Evolutionary conservation across 768 basidiomycete genomes (phyloP).

Genomic region (Pleurotus platypus): DNA sequence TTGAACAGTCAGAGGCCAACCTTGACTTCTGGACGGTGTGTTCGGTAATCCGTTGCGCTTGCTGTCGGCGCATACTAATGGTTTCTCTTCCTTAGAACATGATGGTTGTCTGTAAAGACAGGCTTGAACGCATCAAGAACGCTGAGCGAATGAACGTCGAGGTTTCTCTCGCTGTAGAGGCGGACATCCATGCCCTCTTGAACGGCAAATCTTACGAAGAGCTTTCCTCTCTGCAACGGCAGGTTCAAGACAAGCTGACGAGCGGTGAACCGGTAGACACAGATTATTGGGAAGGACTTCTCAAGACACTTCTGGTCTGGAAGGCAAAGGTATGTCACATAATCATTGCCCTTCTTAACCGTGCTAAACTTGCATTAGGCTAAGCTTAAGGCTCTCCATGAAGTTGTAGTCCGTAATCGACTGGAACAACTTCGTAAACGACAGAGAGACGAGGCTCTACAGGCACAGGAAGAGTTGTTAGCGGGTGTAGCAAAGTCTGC

Average conservation of each 20-base stretch:
- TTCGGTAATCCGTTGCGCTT: slow-evolving; percentile 5
- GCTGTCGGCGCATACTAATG: not conserved
- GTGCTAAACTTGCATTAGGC: slow-evolving; percentile 47
- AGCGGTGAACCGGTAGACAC: slow-evolving; percentile 95
- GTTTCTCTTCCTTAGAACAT: slow-evolving; percentile 61
- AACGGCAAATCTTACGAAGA: slow-evolving; percentile 86
- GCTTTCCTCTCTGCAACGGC: slow-evolving; percentile 75
- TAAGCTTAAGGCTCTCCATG: slow-evolving; percentile 88
- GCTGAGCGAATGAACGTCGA: slow-evolving; percentile 63
- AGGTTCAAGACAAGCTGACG: slow-evolving; percentile 82
- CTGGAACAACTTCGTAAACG: slow-evolving; percentile 93
- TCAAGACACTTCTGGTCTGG: slow-evolving; percentile 93
- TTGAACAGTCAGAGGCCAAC: slow-evolving; percentile 82
- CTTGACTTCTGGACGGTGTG: slow-evolving; percentile 97
- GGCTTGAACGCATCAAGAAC: slow-evolving; percentile 70
- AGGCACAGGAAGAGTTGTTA: slow-evolving; percentile 87
- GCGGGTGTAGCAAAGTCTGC: slow-evolving; percentile 71
- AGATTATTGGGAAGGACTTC: slow-evolving; percentile 94
- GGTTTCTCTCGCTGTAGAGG: slow-evolving; percentile 77
- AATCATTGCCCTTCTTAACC: not conserved
- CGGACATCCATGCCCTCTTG: slow-evolving; percentile 77
- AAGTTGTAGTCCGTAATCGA: slow-evolving; percentile 94
- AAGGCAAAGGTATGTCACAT: slow-evolving; percentile 77
- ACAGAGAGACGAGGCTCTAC: slow-evolving; percentile 93
- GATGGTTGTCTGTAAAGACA: slow-evolving; percentile 95